phyloP scores from a whole-genome alignment of 495 filamentous ascomycete species.

The Trichoderma virens region DNA sequence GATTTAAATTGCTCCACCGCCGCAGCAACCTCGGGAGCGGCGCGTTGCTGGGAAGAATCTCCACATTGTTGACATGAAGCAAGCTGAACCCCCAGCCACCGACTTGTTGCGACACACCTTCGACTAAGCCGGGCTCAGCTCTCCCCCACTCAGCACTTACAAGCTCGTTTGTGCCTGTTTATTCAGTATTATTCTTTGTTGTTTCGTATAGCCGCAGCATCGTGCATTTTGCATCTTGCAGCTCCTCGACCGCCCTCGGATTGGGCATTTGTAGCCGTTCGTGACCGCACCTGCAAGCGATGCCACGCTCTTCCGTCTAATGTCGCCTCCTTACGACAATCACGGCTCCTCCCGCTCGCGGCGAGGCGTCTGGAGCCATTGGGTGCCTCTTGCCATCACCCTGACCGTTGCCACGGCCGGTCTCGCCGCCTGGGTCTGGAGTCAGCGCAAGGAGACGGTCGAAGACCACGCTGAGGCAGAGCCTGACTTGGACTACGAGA shows the following conservation, averaged over 20 bases:
- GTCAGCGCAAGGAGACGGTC: constrained; percentile 66
- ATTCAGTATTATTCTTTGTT: background rate
- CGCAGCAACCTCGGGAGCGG: background rate
- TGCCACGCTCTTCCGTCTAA: constrained; percentile 30
- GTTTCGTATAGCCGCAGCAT: no score
- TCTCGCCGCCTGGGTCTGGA: constrained; percentile 87
- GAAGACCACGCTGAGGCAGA: constrained; percentile 34
- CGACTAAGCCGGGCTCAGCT: background rate
- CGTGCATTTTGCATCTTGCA: background rate
- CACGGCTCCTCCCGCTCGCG: constrained; percentile 53
- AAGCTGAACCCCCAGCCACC: constrained; percentile 3
- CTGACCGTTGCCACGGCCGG: constrained; percentile 78
- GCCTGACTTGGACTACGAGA: constrained; percentile 42
- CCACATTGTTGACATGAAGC: constrained; percentile 6
- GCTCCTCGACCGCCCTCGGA: background rate
- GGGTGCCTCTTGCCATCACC: constrained; percentile 77
- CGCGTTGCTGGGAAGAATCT: constrained; percentile 7
- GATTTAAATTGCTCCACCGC: constrained; percentile 6
- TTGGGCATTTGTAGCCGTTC: background rate
- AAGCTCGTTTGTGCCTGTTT: background rate
- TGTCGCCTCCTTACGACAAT: constrained; percentile 65
- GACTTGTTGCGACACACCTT: constrained; percentile 7
- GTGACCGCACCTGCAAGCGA: background rate
- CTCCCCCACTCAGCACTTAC: background rate
- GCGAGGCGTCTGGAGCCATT: constrained; percentile 68